Conservation (phyloP, 1,284 basidiomycete genomes). For the Inonotus hispidus region DNA sequence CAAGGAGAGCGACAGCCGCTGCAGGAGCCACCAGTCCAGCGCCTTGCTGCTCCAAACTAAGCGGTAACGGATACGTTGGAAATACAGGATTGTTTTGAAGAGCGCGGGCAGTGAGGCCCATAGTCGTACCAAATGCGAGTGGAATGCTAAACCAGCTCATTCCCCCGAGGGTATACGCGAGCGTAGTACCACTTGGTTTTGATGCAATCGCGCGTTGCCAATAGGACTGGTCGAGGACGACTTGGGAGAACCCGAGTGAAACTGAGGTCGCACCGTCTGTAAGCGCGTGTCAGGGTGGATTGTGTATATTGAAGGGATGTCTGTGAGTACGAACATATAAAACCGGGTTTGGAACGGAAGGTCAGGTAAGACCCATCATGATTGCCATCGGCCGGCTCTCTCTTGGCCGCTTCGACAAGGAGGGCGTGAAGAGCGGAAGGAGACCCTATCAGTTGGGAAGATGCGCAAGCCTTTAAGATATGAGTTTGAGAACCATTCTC, state of each 20-base stretch:
- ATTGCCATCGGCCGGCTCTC: constrained; percentile 57
- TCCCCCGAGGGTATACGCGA: constrained; percentile 44
- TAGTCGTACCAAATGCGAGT: constrained; percentile 50
- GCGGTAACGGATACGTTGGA: constrained; percentile 46
- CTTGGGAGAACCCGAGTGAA: constrained; percentile 11
- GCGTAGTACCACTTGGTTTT: constrained; percentile 23
- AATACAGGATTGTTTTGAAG: constrained; percentile 43
- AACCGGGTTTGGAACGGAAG: constrained; percentile 48
- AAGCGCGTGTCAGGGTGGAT: not conserved
- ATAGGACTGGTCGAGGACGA: constrained; percentile 32
- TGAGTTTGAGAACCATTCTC: not conserved
- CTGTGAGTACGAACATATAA: constrained; percentile 38
- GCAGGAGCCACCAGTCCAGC: constrained; percentile 51
- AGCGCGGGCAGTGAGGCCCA: constrained; percentile 51
- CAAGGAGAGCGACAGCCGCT: constrained; percentile 46
- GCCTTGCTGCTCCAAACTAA: constrained; percentile 43
- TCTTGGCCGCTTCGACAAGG: constrained; percentile 43
- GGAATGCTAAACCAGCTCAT: constrained; percentile 61
- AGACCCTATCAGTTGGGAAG: constrained; percentile 55
- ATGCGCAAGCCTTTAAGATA: constrained; percentile 32
- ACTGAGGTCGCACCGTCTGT: constrained; percentile 16
- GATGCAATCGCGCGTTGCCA: constrained; percentile 28
- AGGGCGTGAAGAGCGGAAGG: constrained; percentile 54
- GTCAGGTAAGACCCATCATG: constrained; percentile 68
- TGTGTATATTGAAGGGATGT: not conserved